These are phyloP conservation scores for Diaporthe sp. DNA, from an alignment of 2,329 filamentous ascomycete species.

Conservation along the genomic window DNA sequence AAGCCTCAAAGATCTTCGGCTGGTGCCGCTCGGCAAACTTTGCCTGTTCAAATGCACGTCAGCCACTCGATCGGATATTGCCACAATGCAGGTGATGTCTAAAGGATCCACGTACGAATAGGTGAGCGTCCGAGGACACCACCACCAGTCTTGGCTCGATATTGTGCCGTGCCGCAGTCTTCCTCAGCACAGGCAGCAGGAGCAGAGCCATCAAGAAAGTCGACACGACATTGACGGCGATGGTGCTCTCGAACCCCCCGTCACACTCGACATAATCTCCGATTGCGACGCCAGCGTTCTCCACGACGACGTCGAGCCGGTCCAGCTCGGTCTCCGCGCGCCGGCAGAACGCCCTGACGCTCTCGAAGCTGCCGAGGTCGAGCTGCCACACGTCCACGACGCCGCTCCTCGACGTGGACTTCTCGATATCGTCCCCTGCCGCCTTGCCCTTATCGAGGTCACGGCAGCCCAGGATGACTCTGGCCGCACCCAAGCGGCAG, in stretches of 20 bases:
- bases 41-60: constrained; percentile 39
- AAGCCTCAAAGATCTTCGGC: constrained; percentile 46
- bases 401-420: constrained; percentile 38
- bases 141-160: constrained; percentile 49
- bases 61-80: not conserved
- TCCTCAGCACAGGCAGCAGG: constrained; percentile 54
- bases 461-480: constrained; percentile 52
- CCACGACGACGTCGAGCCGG: constrained; percentile 54
- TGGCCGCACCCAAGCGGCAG: constrained; percentile 47
- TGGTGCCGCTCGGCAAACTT: constrained; percentile 47
- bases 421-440: constrained; percentile 51
- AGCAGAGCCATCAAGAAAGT: constrained; percentile 56
- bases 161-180: constrained; percentile 47
- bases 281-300: constrained; percentile 51
- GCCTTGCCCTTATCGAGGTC: constrained; percentile 47
- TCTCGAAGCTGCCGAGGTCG: constrained; percentile 59
- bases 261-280: constrained; percentile 34
- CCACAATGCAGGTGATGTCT: not conserved
- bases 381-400: constrained; percentile 60
- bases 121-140: constrained; percentile 52
- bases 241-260: constrained; percentile 54
- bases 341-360: constrained; percentile 53
- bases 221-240: constrained; percentile 59
- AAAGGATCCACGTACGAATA: constrained; percentile 38
- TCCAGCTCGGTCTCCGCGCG: constrained; percentile 44